phyloP scores from a whole-genome alignment of 2,329 filamentous ascomycete species.

The Lizonia empirigonia region DNA sequence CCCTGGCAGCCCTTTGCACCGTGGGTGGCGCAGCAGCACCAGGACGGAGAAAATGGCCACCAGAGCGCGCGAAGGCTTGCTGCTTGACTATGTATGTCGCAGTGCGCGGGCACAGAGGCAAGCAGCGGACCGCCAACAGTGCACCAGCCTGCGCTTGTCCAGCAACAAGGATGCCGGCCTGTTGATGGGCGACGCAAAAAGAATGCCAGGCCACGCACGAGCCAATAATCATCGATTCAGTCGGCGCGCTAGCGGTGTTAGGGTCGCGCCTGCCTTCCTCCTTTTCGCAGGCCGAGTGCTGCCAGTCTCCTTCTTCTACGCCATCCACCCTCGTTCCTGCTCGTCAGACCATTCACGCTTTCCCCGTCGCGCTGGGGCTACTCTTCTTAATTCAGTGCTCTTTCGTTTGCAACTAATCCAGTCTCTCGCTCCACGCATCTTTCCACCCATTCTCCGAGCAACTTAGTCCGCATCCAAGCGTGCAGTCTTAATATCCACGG shows the following conservation, averaged over 20 bases:
- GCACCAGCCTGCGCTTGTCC: slow-evolving; percentile 7
- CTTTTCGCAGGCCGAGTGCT: slow-evolving; percentile 18
- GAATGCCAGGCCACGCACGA: slow-evolving; percentile 10
- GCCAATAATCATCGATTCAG: slow-evolving; percentile 9
- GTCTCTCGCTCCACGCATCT: slow-evolving; percentile 48
- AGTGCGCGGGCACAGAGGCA: too few relatives aligned
- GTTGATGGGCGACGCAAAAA: slow-evolving; percentile 14
- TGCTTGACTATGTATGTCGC: too few relatives aligned
- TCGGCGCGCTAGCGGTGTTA: slow-evolving; percentile 15
- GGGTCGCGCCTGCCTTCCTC: slow-evolving; percentile 21
- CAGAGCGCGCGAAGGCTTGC: too few relatives aligned
- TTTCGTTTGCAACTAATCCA: slow-evolving; percentile 43
- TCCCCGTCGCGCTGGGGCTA: slow-evolving; percentile 29
- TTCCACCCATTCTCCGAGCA: slow-evolving; percentile 36
- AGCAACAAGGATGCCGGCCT: too few relatives aligned
- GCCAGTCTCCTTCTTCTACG: slow-evolving; percentile 26
- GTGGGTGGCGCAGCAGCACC: slow-evolving; percentile 8
- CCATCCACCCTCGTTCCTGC: slow-evolving; percentile 29
- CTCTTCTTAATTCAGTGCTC: slow-evolving; percentile 38
- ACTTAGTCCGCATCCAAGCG: slow-evolving; percentile 33
- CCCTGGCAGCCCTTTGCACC: slow-evolving; percentile 6
- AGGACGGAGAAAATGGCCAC: too few relatives aligned
- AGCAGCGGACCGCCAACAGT: slow-evolving; percentile 12
- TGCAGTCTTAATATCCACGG: slow-evolving; percentile 47
- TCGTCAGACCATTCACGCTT: slow-evolving; percentile 32